Base-by-base conservation (phyloP, 2,329 filamentous ascomycete genomes). In the Botrytis squamosa region DNA sequence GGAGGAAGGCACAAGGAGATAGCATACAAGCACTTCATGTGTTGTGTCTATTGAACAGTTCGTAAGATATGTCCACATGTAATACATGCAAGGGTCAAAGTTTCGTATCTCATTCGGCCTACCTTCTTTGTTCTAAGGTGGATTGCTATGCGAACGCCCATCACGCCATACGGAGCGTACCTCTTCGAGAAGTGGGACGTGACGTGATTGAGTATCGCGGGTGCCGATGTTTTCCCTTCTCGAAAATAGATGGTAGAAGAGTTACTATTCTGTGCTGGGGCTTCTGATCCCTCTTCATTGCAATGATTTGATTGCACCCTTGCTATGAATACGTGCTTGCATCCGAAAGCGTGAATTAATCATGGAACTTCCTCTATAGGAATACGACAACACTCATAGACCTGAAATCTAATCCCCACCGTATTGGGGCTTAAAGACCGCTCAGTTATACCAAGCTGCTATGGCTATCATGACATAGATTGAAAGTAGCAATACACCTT, bases 391-490 rank as follows among this genome's bases (percentile, higher is more conserved):
- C 2, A 67, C 38, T 20, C 0, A 49, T 10, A 8, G 22, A 38
- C 25, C 22, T 33, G 8, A 52, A 52, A n/a, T 10, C n/a, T 3
- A 20, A 52, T 16, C 25, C 20, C 25, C 25, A 7, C 4, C 6
- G 1, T 3, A 40, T 20, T 10, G 8, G 6, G 18, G 4, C 8
- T 4, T 14, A n/a, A 22, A 29, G 0, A 40, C 0, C 10, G 18
- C 25, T 20, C n/a, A 67, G 29, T 38, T 52, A n/a, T 55, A 67
- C 65, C 44, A 67, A 67, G 65, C 65, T 22, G 65, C 33, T 55
- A 67, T 67, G 3, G 65, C 65, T 55, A 67, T 67, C 46, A 67
- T 67, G 1, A 67, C 46, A 55, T 67, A 40, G n/a, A 55, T 55
- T 2, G 65, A 67, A 40, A 67, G 44, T 29, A 67, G 33, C n/a